Evolutionary conservation across 2,329 filamentous ascomycete genomes (phyloP).

Genomic region (Curvularia verruculosa): DNA sequence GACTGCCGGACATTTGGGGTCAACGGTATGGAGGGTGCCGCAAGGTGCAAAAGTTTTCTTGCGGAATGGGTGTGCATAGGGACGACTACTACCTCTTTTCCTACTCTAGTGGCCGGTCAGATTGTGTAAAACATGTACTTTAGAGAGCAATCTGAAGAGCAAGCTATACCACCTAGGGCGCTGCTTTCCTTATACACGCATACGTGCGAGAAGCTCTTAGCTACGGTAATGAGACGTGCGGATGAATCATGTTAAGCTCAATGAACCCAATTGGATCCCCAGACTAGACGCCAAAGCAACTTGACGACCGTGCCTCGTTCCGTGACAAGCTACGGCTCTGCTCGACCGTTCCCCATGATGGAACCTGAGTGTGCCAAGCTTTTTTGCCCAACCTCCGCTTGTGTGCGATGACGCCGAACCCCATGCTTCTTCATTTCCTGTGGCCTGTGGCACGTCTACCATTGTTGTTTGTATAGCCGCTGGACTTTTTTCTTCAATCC

Average conservation of each 20-base stretch:
- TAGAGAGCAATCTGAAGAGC: conserved; percentile 52
- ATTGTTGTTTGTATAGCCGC: background rate
- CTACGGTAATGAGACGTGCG: conserved; percentile 36
- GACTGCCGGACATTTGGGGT: conserved; percentile 42
- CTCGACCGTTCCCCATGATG: conserved; percentile 26
- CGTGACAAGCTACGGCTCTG: conserved; percentile 32
- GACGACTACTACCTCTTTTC: conserved; percentile 47
- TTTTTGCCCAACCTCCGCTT: conserved; percentile 35
- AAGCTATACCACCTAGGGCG: conserved; percentile 48
- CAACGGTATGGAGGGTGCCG: conserved; percentile 40
- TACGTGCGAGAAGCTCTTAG: conserved; percentile 27
- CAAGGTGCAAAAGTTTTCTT: conserved; percentile 45
- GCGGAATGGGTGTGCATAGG: conserved; percentile 50
- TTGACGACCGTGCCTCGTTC: conserved; percentile 19
- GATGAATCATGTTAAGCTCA: conserved; percentile 31
- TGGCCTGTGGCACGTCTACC: background rate
- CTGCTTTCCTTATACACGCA: conserved; percentile 37
- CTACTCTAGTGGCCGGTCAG: conserved; percentile 50
- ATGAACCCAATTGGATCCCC: conserved; percentile 35
- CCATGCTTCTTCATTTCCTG: background rate
- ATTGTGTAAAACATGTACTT: conserved; percentile 54
- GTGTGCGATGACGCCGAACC: conserved; percentile 4
- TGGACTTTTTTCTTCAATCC: background rate
- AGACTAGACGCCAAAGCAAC: conserved; percentile 27
- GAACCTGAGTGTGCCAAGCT: conserved; percentile 43